phyloP scores from a whole-genome alignment of 371 early-diverging fungal genomes.

The Phascolomyces articulosus region DNA sequence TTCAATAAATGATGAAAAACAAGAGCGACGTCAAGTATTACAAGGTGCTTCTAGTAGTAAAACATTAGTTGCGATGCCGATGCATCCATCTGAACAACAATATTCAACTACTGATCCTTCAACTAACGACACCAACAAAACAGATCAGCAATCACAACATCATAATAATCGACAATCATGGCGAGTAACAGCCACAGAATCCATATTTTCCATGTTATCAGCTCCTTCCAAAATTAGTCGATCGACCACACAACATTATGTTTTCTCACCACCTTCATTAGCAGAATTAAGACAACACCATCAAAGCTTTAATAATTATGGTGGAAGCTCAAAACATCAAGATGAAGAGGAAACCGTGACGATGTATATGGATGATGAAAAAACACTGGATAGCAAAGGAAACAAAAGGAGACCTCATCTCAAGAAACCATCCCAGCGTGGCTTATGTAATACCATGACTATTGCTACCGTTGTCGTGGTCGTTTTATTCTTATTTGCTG shows the following conservation, averaged over 20 bases:
- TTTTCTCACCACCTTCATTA: slow-evolving; percentile 23
- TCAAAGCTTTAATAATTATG: not conserved
- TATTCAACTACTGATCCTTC: not conserved
- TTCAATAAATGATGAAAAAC: not conserved
- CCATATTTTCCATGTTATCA: slow-evolving; percentile 21
- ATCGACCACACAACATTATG: slow-evolving; percentile 24
- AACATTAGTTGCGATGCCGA: not conserved
- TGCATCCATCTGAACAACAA: not conserved
- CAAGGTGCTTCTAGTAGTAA: not conserved
- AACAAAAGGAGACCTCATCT: slow-evolving; percentile 11
- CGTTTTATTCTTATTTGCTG: slow-evolving; percentile 37
- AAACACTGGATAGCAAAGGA: slow-evolving; percentile 5
- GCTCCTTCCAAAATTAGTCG: slow-evolving; percentile 28
- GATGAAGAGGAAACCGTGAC: not conserved
- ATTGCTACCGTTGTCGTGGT: slow-evolving; percentile 25
- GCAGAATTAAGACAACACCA: not conserved
- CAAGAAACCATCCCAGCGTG: slow-evolving; percentile 29
- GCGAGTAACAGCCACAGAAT: slow-evolving; percentile 13
- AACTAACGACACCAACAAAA: not conserved
- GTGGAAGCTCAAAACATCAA: too few relatives aligned
- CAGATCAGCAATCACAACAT: not conserved
- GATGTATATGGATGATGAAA: too few relatives aligned
- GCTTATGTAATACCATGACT: slow-evolving; percentile 32
- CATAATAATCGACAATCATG: not conserved
- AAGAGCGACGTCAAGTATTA: not conserved